Evolutionary conservation across 257 asterid species (phyloP).

Genomic region (Nemophila menziesii): DNA sequence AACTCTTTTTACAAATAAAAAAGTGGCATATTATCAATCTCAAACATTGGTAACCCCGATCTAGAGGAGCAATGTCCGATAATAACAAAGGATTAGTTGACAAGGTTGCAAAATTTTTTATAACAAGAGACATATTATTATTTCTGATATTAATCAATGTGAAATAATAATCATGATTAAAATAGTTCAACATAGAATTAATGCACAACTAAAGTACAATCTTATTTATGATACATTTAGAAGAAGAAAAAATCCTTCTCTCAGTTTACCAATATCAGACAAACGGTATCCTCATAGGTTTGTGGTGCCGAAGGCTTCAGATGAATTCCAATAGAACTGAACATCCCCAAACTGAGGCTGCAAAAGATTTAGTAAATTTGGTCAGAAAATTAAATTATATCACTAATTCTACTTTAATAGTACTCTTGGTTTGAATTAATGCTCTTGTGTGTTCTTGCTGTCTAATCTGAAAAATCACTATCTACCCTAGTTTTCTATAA

Average conservation of each 20-base stretch:
- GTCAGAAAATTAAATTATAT: not conserved
- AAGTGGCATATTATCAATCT: too few species aligned
- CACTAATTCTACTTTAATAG: not conserved
- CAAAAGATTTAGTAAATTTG: not conserved
- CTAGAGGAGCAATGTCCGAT: too few species aligned
- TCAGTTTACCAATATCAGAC: conserved; percentile 7
- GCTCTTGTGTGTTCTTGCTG: too few species aligned
- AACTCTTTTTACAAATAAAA: too few species aligned
- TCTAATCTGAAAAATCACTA: not conserved
- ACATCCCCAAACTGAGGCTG: conserved; percentile 21
- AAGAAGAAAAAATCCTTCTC: conserved; percentile 2
- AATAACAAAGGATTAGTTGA: not conserved
- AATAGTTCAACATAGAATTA: not conserved
- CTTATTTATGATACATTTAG: conserved; percentile 8
- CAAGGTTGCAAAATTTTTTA: not conserved
- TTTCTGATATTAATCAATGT: not conserved
- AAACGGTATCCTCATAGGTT: conserved; percentile 11
- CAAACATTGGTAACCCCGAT: too few species aligned
- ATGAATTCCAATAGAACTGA: conserved; percentile 7
- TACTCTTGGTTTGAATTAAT: too few species aligned
- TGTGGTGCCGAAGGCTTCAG: conserved; percentile 15
- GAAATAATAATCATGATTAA: not conserved
- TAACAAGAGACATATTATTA: not conserved
- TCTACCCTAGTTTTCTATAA: too few species aligned
- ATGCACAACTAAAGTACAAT: not conserved